Conservation (phyloP, 2,329 filamentous ascomycete species). For the Colletotrichum camelliae region DNA sequence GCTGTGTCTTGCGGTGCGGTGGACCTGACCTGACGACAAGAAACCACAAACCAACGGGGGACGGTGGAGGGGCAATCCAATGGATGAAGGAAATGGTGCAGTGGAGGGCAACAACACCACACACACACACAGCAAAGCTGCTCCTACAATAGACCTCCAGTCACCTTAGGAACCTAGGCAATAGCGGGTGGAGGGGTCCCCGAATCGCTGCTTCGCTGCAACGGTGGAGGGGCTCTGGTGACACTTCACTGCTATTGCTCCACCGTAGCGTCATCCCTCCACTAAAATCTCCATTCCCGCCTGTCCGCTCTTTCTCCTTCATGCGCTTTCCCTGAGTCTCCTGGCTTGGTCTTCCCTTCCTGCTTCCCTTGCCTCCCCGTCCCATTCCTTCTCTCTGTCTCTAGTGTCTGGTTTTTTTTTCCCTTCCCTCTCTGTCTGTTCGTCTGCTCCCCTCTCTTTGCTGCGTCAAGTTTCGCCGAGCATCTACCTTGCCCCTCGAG, state of each 20-base stretch:
- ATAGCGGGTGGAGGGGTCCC: not conserved
- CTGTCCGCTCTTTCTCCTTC: constrained; percentile 9
- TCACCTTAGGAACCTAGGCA: not conserved
- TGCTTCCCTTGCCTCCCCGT: not conserved
- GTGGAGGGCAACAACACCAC: not conserved
- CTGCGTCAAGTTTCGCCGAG: not conserved
- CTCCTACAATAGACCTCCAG: not conserved
- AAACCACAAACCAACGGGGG: not conserved
- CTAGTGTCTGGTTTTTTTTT: no score
- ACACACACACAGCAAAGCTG: not conserved
- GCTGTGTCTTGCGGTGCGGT: not conserved
- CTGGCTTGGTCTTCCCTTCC: not conserved
- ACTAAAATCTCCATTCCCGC: constrained; percentile 11
- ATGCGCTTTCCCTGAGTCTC: not conserved
- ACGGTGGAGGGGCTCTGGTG: constrained; percentile 1
- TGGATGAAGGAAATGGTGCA: not conserved
- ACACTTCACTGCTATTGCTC: constrained; percentile 15
- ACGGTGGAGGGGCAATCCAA: not conserved
- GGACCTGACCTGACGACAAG: not conserved
- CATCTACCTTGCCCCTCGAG: not conserved
- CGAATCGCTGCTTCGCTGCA: not conserved
- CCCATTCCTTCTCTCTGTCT: not conserved
- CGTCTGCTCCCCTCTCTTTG: not conserved
- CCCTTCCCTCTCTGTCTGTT: no score
- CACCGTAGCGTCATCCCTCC: constrained; percentile 21